Conservation (phyloP, 495 filamentous ascomycete species). For the Penicillium cosmopolitanum region DNA sequence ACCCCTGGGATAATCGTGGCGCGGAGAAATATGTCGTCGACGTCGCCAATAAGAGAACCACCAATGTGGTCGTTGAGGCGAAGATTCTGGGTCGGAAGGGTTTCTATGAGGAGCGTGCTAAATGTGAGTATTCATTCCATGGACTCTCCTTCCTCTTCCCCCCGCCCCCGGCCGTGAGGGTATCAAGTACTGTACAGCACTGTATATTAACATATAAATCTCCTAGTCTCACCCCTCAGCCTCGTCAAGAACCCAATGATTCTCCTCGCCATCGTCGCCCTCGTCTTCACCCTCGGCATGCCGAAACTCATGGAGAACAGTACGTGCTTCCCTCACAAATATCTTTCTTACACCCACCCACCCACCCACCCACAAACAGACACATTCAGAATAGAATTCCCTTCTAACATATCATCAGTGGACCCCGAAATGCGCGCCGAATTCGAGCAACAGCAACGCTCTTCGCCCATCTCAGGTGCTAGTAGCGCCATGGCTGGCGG, state of each 20-base stretch:
- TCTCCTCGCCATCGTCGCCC: conserved; percentile 77
- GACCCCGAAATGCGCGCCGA: conserved; percentile 91
- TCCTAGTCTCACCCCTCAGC: conserved; percentile 59
- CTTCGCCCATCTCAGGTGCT: conserved; percentile 61
- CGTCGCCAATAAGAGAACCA: conserved; percentile 16
- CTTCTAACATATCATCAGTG: conserved; percentile 57
- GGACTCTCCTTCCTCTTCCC: too few species aligned
- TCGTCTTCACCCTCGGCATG: conserved; percentile 84
- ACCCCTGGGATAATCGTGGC: conserved; percentile 84
- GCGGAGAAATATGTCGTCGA: conserved; percentile 52
- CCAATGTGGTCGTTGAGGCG: conserved; percentile 58
- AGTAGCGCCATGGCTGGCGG: conserved; percentile 44
- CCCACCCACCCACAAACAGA: too few species aligned
- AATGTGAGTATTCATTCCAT: conserved; percentile 62
- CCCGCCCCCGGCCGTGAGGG: too few species aligned
- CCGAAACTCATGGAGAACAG: conserved; percentile 95
- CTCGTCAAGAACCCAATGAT: conserved; percentile 96
- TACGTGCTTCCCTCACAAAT: conserved; percentile 57
- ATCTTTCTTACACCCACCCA: too few species aligned
- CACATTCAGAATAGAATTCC: too few species aligned
- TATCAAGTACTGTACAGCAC: too few species aligned
- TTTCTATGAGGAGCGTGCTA: conserved; percentile 72
- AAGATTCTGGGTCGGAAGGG: conserved; percentile 63
- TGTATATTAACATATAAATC: background rate
- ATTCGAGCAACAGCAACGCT: conserved; percentile 86